Evolutionary conservation across 768 basidiomycete species (phyloP).

Genomic region (Boletellus emodensis): DNA sequence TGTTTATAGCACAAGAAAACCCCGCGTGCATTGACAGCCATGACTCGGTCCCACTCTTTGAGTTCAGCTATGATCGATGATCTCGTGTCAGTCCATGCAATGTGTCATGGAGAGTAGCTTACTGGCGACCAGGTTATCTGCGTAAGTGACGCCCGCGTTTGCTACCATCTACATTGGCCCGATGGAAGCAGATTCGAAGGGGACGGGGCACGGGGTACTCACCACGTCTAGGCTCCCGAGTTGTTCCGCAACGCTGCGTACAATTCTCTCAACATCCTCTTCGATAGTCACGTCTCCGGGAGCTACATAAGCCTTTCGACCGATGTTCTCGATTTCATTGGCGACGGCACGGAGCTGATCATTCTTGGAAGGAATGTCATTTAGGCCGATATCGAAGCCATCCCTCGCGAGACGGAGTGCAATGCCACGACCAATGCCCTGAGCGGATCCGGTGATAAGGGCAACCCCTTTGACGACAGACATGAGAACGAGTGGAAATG

Average conservation of each 20-base stretch:
- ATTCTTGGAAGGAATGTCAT: slow-evolving; percentile 27
- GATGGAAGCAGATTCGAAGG: background rate
- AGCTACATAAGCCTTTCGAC: slow-evolving; percentile 23
- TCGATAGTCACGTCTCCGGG: slow-evolving; percentile 42
- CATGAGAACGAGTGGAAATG: slow-evolving; percentile 6
- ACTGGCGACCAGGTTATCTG: slow-evolving; percentile 3
- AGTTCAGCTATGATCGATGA: slow-evolving; percentile 25
- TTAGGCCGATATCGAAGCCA: slow-evolving; percentile 31
- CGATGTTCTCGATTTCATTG: slow-evolving; percentile 27
- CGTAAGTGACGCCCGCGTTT: slow-evolving; percentile 16
- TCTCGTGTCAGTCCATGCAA: background rate
- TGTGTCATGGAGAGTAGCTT: background rate
- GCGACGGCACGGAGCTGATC: slow-evolving; percentile 28
- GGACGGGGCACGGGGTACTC: slow-evolving; percentile 8
- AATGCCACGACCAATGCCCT: slow-evolving; percentile 27
- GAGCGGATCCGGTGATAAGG: slow-evolving; percentile 35
- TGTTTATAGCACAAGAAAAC: slow-evolving; percentile 61
- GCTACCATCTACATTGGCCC: slow-evolving; percentile 22
- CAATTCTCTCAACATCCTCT: slow-evolving; percentile 38
- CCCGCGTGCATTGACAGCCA: slow-evolving; percentile 54
- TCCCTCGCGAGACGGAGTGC: slow-evolving; percentile 33
- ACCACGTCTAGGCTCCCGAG: slow-evolving; percentile 49
- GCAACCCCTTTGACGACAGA: slow-evolving; percentile 28
- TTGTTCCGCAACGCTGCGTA: slow-evolving; percentile 26
- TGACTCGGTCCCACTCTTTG: slow-evolving; percentile 38